Percentiles rank a stretch among this genome's conserved stretches.
Evolutionary conservation across 1,284 basidiomycete genomes (phyloP).

Genomic region (Moesziomyces parantarcticus): DNA sequence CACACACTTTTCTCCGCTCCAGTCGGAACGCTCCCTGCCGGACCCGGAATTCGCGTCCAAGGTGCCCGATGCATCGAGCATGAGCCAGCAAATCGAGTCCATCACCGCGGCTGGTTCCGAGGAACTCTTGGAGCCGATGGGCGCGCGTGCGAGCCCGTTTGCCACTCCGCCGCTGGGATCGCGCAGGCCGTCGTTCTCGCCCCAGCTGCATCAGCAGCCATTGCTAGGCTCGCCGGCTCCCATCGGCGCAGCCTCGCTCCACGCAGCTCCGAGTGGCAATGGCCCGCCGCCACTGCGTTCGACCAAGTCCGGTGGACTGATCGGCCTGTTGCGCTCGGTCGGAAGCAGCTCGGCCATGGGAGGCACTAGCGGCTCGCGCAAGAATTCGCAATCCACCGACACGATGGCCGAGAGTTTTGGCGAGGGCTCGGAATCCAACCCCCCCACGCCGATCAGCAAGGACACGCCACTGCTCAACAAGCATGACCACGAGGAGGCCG

Average conservation of each 20-base stretch:
- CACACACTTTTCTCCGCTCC: slow-evolving; percentile 38
- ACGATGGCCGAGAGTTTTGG: slow-evolving; percentile 25
- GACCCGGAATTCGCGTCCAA: slow-evolving; percentile 32
- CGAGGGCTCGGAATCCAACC: slow-evolving; percentile 15
- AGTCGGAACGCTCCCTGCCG: slow-evolving; percentile 14
- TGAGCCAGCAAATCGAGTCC: slow-evolving; percentile 36
- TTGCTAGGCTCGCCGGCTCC: slow-evolving; percentile 43
- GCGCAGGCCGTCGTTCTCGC: slow-evolving; percentile 19
- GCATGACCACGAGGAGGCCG: slow-evolving; percentile 2
- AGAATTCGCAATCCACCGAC: slow-evolving; percentile 31
- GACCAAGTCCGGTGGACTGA: slow-evolving; percentile 24
- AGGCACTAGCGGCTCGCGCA: slow-evolving; percentile 17
- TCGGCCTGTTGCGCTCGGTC: slow-evolving; percentile 39
- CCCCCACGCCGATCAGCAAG: slow-evolving; percentile 50
- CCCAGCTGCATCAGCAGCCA: slow-evolving; percentile 12
- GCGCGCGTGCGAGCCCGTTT: slow-evolving; percentile 19
- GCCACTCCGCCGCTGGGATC: slow-evolving; percentile 35
- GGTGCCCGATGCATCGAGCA: slow-evolving; percentile 20
- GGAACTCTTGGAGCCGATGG: slow-evolving; percentile 20
- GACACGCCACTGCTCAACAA: slow-evolving; percentile 28
- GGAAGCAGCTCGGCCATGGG: slow-evolving; percentile 24
- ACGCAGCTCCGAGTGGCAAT: not conserved
- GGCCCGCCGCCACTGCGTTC: slow-evolving; percentile 8
- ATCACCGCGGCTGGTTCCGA: slow-evolving; percentile 28
- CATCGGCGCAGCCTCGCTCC: slow-evolving; percentile 13